phyloP scores from a whole-genome alignment of 768 basidiomycete genomes.

The Ramaria rubella region DNA sequence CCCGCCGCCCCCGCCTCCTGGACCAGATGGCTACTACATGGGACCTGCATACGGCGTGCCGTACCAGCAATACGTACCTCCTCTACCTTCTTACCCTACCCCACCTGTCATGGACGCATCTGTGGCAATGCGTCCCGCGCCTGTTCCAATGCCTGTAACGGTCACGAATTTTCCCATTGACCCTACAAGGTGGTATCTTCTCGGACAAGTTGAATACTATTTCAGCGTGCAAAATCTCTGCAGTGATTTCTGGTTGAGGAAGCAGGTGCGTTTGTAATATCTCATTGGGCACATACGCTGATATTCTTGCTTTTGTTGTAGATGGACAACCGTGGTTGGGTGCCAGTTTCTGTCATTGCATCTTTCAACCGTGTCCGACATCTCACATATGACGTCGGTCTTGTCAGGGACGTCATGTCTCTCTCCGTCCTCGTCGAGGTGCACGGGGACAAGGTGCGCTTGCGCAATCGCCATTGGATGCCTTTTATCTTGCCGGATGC shows the following conservation, averaged over 20 bases:
- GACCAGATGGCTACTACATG: slow-evolving; percentile 11
- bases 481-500: slow-evolving; percentile 60
- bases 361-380: slow-evolving; percentile 80
- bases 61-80: slow-evolving; percentile 16
- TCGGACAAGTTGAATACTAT: slow-evolving; percentile 89
- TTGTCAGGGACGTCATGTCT: slow-evolving; percentile 64
- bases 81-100: slow-evolving; percentile 19
- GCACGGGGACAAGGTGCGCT: slow-evolving; percentile 58
- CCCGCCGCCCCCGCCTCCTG: slow-evolving; percentile 14
- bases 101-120: slow-evolving; percentile 20
- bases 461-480: slow-evolving; percentile 54
- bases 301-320: slow-evolving; percentile 26
- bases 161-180: slow-evolving; percentile 54
- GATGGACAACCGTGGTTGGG: slow-evolving; percentile 92
- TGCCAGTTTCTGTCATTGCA: slow-evolving; percentile 71
- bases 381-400: slow-evolving; percentile 45
- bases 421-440: slow-evolving; percentile 70
- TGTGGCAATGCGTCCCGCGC: slow-evolving; percentile 13
- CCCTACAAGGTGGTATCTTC: slow-evolving; percentile 55
- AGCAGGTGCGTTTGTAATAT: slow-evolving; percentile 48
- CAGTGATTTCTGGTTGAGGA: slow-evolving; percentile 77
- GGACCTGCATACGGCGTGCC: not conserved
- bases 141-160: slow-evolving; percentile 42
- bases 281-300: not conserved
- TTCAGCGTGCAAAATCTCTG: slow-evolving; percentile 85